phyloP scores from a whole-genome alignment of 2,329 filamentous ascomycete genomes.

The Amylocarpus encephaloides region DNA sequence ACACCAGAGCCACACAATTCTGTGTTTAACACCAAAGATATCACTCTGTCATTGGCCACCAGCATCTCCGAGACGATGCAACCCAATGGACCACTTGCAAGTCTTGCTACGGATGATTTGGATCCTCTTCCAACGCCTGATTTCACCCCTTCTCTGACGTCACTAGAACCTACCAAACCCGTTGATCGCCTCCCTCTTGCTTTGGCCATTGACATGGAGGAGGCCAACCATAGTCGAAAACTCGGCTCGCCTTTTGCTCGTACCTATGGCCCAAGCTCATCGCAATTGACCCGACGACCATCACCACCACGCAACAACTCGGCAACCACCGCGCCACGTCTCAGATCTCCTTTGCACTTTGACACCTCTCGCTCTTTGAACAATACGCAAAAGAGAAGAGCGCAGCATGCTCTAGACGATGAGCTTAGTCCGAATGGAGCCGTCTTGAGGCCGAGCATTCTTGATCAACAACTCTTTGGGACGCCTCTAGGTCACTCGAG shows the following conservation, averaged over 20 bases:
- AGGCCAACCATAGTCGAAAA: conserved; percentile 9
- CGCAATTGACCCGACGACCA: conserved; percentile 10
- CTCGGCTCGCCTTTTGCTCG: conserved; percentile 41
- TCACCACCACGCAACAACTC: conserved; percentile 14
- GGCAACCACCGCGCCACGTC: conserved; percentile 14
- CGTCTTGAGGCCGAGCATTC: conserved; percentile 24
- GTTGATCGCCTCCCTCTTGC: conserved; percentile 11
- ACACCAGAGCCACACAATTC: conserved; percentile 42
- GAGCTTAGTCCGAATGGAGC: conserved; percentile 23
- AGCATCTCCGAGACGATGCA: conserved; percentile 62
- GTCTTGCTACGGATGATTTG: conserved; percentile 42
- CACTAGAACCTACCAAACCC: conserved; percentile 9
- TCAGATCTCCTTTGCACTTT: conserved; percentile 25
- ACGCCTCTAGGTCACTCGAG: conserved; percentile 21
- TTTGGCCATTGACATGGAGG: conserved; percentile 5
- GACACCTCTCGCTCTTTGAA: conserved; percentile 23
- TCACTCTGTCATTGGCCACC: conserved; percentile 55
- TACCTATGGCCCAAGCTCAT: conserved; percentile 58
- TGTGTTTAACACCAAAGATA: conserved; percentile 54
- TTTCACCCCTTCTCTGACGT: not conserved
- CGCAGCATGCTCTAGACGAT: conserved; percentile 25
- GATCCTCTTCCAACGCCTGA: not conserved
- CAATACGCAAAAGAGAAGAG: conserved; percentile 29
- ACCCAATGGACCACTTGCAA: conserved; percentile 53
- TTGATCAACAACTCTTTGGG: conserved; percentile 30